These are phyloP conservation scores for Xylaria sp. DNA, from an alignment of 2,329 filamentous ascomycete genomes.

Conservation along the genomic window DNA sequence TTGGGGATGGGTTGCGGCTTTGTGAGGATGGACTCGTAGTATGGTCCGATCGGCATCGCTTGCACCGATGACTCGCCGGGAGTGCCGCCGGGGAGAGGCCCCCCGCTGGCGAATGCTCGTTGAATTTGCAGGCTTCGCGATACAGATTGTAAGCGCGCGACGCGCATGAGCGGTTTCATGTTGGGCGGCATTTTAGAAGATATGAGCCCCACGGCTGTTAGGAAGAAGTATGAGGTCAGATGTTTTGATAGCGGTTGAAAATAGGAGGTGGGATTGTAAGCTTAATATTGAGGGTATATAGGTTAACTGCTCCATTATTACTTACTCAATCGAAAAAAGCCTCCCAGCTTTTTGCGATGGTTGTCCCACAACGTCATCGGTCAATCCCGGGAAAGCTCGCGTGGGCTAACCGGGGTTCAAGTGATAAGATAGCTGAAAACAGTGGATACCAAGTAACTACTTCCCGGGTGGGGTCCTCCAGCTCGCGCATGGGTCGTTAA, in stretches of 20 bases:
- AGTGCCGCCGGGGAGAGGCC: slow-evolving; percentile 44
- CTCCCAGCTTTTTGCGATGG: slow-evolving; percentile 14
- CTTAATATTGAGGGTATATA: neutral
- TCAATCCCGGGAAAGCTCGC: slow-evolving; percentile 13
- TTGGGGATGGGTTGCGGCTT: slow-evolving; percentile 55
- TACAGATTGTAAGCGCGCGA: slow-evolving; percentile 40
- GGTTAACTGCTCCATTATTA: neutral
- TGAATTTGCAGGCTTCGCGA: slow-evolving; percentile 35
- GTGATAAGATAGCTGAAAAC: slow-evolving; percentile 8
- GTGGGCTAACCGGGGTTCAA: neutral
- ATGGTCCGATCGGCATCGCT: slow-evolving; percentile 64
- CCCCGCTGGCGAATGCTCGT: slow-evolving; percentile 41
- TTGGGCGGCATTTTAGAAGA: slow-evolving; percentile 40
- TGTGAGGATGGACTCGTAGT: slow-evolving; percentile 68
- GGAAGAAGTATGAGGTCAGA: neutral
- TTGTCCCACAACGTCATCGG: slow-evolving; percentile 31
- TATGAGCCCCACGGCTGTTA: neutral
- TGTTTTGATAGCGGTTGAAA: neutral
- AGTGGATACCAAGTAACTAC: slow-evolving; percentile 10
- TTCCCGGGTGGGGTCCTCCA: slow-evolving; percentile 28
- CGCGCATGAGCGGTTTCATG: slow-evolving; percentile 41
- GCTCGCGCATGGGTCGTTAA: slow-evolving; percentile 27
- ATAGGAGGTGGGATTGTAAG: neutral
- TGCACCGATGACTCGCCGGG: slow-evolving; percentile 51
- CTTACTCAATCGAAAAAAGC: slow-evolving; percentile 15